Evolutionary conservation across 2,329 filamentous ascomycete species (phyloP), one percentile per base, ranked within the genome.

Genomic region (Penicillium aurantiogriseum): DNA sequence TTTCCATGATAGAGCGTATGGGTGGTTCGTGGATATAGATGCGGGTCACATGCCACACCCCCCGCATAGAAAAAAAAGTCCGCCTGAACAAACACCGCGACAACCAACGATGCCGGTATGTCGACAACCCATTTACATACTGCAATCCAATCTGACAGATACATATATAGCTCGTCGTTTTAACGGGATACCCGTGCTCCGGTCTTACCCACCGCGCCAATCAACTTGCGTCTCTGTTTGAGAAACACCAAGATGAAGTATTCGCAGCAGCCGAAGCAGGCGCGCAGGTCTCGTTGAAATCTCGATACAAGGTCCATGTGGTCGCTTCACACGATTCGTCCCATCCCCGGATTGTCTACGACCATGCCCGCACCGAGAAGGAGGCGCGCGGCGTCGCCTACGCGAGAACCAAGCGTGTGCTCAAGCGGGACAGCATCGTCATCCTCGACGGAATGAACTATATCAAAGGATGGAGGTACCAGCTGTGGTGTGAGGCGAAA

Each of bases 391-490:
- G 84, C 27, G 81, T 84, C 21, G 80, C 84, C 58, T 85, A 84
- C 64, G 83, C 83, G 11, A 83, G 85, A 58, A 80, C 87, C 56
- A 87, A 87, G 72, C 79, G 85, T 35, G 74, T 79, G 23, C 73
- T 88, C 45, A 78, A 79, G 19, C 79, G 78, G 49, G 82, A 86
- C 68, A 81, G 79, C 47, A 81, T 88, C 56, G 84, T 88, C 43
- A 82, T 88, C 50, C 80, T 85, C 2, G 85, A 88, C 71, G 83
- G 82, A 33, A 78, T 86, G 75, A 87, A 88, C 69, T 88, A 88
- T 71, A 88, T 88, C 75, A 88, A 88, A 71, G 85, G 85, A 21
- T 87, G 84, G 71, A 78, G 85, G 39, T 88, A 88, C 67, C 85
- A 88, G 73, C 72, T 88, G 43, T 87, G 85, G 78, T 88, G 85